Conservation (phyloP, 2,329 filamentous ascomycete genomes). For the Zopfia rhizophila region DNA sequence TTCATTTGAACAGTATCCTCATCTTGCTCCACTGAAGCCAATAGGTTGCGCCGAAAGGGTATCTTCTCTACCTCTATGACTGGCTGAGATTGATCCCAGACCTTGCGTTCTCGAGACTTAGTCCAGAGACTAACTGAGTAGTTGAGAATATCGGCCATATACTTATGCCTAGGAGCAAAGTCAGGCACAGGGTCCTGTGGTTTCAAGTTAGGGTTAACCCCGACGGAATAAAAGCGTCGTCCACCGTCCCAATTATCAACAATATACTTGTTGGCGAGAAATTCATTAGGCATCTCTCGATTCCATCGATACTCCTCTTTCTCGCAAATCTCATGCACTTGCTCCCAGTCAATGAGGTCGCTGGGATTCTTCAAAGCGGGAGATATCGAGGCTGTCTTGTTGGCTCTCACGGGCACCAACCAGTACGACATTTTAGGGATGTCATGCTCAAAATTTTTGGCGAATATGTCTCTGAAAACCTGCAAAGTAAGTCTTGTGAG, state of each 20-base stretch:
- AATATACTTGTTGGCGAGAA: conserved; percentile 62
- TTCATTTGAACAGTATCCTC: conserved; percentile 63
- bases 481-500: conserved; percentile 79
- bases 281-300: conserved; percentile 48
- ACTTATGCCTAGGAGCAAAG: conserved; percentile 57
- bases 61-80: conserved; percentile 82
- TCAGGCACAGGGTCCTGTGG: conserved; percentile 73
- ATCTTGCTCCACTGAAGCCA: conserved; percentile 70
- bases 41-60: conserved; percentile 81
- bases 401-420: conserved; percentile 69
- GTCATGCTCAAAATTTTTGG: conserved; percentile 79
- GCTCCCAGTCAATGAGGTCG: conserved; percentile 69
- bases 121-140: conserved; percentile 83
- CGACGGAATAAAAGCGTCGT: conserved; percentile 66
- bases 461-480: conserved; percentile 86
- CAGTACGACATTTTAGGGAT: conserved; percentile 80
- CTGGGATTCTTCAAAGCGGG: conserved; percentile 17
- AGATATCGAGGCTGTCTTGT: background rate
- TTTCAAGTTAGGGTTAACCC: conserved; percentile 63
- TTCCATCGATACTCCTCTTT: conserved; percentile 59
- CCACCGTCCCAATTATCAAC: conserved; percentile 68
- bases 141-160: conserved; percentile 73
- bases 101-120: conserved; percentile 60
- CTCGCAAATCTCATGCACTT: conserved; percentile 57
- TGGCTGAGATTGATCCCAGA: conserved; percentile 76